Conservation (phyloP, 2,329 filamentous ascomycete genomes). For the Colletotrichum lentis region DNA sequence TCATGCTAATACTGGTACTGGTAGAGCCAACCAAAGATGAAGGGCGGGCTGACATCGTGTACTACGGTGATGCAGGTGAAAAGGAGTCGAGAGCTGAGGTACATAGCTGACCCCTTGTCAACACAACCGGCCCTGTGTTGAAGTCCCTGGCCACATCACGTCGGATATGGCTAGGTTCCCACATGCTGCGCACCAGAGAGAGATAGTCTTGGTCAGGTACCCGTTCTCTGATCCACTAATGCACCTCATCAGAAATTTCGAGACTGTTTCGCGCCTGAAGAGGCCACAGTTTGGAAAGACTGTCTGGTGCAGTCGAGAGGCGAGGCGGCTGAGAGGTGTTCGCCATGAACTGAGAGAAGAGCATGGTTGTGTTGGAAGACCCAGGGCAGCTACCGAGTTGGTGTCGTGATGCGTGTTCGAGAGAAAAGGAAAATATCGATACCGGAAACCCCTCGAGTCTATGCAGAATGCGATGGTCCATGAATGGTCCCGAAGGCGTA, state of each 20-base stretch:
- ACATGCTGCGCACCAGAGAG: slow-evolving; percentile 33
- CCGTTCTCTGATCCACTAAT: slow-evolving; percentile 38
- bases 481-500: slow-evolving; percentile 17
- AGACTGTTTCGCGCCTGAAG: slow-evolving; percentile 31
- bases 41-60: slow-evolving; percentile 4
- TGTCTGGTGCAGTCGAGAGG: slow-evolving; percentile 11
- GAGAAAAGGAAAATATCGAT: not conserved
- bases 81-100: slow-evolving; percentile 26
- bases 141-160: slow-evolving; percentile 31
- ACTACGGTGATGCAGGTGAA: slow-evolving; percentile 21
- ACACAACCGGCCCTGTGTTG: slow-evolving; percentile 19
- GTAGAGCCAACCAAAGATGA: not conserved
- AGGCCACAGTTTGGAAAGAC: slow-evolving; percentile 24
- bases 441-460: not conserved
- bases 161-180: slow-evolving; percentile 33
- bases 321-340: slow-evolving; percentile 6
- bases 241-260: slow-evolving; percentile 36
- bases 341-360: not conserved
- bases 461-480: not conserved
- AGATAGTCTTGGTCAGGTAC: slow-evolving; percentile 34
- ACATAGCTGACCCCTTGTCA: slow-evolving; percentile 22
- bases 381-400: not conserved
- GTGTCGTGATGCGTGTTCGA: not conserved
- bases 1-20: not conserved
- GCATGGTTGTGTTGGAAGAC: not conserved